Evolutionary conservation across 2,329 filamentous ascomycete species (phyloP), one percentile per base, ranked within the genome.

Genomic region (Massarina eburnea): DNA sequence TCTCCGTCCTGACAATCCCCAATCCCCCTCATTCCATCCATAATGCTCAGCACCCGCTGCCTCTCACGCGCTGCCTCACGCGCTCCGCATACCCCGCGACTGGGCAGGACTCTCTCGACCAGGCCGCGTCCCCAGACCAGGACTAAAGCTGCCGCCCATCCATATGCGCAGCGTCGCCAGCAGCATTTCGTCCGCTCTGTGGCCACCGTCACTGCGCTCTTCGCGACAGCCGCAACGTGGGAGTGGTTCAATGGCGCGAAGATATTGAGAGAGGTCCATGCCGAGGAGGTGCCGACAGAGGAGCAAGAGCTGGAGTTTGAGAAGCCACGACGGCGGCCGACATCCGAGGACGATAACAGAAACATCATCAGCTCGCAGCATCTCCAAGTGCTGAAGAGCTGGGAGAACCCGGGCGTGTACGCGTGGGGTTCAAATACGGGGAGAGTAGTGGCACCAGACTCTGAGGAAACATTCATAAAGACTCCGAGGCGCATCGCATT

Each of bases 351-450:
- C 67, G 85, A 90, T 53, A 85, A 85, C 52, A 74, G 88, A 46
- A 87, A 91, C 44, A 71, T 88, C 46, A 83, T 95, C 57, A 92
- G 88, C 64, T 89, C 88, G 9, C 89, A 95, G 67, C 90, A 95
- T 71, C 73, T 89, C 5, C 92, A 96, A 73, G 88, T 96, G 47
- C 90, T 88, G 73, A 83, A 82, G 64, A 95, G 89, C 70, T 80
- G 83, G 76, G 82, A 84, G 70, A 85, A 88, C 49, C 92, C 94
- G 0, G 94, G 91, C 2, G 87, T 97, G 0, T 97, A 95, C 71
- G 84, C 87, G 4, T 99, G 94, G 92, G 94, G 94, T 0, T 90
- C 87, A 15, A 99, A 99, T 61, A 76, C 77, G 14, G 89, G 91
- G 49, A 81, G 81, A 57, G 91, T 96, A n/a, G 89, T 88, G 29